Conservation (phyloP, 2,329 filamentous ascomycete genomes). For the Cladosporium sp. region DNA sequence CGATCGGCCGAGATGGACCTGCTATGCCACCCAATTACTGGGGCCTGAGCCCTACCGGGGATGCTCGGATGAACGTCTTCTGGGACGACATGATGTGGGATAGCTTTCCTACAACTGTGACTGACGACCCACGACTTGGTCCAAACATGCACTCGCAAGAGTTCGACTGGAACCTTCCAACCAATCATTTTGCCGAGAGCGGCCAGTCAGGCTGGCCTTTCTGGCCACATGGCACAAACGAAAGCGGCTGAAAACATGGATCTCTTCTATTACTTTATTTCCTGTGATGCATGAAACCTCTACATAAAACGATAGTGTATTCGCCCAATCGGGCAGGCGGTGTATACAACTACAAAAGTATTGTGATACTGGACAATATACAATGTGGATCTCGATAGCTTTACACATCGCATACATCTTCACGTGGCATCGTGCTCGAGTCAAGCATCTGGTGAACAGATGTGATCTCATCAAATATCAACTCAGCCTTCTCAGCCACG, state of each 20-base stretch:
- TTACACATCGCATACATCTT: neutral
- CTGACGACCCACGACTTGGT: neutral
- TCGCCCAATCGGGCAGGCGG: neutral
- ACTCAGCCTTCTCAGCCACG: neutral
- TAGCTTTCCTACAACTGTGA: constrained; percentile 14
- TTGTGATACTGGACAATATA: neutral
- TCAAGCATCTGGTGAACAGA: neutral
- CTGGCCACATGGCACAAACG: constrained; percentile 3
- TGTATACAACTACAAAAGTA: neutral
- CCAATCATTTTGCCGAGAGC: neutral
- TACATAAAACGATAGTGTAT: neutral
- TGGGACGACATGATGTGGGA: constrained; percentile 25
- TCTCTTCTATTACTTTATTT: neutral
- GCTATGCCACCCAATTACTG: constrained; percentile 13
- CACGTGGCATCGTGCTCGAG: neutral
- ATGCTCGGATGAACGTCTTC: constrained; percentile 20
- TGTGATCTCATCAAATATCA: neutral
- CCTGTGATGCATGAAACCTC: neutral
- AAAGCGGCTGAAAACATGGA: neutral
- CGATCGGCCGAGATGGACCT: constrained; percentile 16
- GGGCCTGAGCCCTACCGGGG: constrained; percentile 18
- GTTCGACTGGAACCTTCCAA: constrained; percentile 11
- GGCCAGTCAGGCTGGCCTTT: constrained; percentile 7
- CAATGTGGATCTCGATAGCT: neutral
- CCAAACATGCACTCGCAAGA: constrained; percentile 1